Base-by-base conservation (phyloP, 495 filamentous ascomycete genomes). In the Chaetomidium leptoderma region DNA sequence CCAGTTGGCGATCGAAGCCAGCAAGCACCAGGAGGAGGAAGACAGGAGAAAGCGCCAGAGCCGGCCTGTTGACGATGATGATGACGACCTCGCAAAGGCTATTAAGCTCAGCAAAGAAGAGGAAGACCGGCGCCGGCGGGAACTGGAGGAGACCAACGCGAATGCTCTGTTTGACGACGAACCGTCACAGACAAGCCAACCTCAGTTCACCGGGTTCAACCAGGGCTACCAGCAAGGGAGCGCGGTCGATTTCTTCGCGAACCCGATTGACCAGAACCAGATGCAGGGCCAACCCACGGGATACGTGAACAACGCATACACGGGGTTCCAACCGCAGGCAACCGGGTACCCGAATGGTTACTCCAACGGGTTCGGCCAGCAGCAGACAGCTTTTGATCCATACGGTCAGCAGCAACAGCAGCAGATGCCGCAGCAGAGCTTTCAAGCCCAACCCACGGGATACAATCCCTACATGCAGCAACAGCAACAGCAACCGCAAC, bases 21-120 rank as follows among this genome's bases (percentile, higher is more conserved):
- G 92, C 76, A 97, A 96, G 70, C 80, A 85, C 57, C 91, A 97
- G 62, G 93, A 93, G 49, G 95, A 97, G 67, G 93, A 97, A 65
- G 95, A 97, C 59, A 83, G 84, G 64, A 89, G 79, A 70, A 86
- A 81, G 72, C 75, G 80, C 54, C 89, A 95, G 67, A 89, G 92
- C 63, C 82, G 83, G 61, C 82, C 78, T 60, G 79, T 76, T 57
- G 76, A 75, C 13, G 73, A 77, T 11, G 75, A 76, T 35, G 85
- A 91, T 16, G 91, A 91, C 61, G 91, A 96, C 68, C 80, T 97
- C 32, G 90, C 87, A 46, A 97, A 95, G 68, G 95, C 95, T 9
- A 93, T 99, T 69, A 95, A 91, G 74, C 81, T 99, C 17, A 97
- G 93, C 69, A 88, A 90, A 72, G 92, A 97, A 69, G 92, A 97